phyloP scores from a whole-genome alignment of 805 yeast species.

The Saccharomycopsis sp. region DNA sequence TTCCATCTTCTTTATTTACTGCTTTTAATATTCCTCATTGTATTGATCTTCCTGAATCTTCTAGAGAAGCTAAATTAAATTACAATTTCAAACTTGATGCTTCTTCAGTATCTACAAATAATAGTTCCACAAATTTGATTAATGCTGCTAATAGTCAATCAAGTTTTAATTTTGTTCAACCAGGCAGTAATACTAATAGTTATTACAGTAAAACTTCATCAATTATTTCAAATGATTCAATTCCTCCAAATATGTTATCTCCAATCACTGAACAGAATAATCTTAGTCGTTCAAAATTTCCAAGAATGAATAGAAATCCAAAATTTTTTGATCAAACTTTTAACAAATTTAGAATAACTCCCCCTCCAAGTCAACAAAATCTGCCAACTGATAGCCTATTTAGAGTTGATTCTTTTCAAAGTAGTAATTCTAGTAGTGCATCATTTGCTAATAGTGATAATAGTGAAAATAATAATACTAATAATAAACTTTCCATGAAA shows the following conservation, averaged over 20 bases:
- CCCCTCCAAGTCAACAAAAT: not conserved
- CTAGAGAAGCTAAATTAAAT: not conserved
- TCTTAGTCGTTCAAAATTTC: not conserved
- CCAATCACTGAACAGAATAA: not conserved
- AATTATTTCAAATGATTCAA: not conserved
- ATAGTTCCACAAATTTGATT: no score
- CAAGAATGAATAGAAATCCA: not conserved
- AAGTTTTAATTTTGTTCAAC: no score
- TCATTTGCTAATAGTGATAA: not conserved
- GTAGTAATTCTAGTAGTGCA: not conserved
- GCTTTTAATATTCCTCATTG: constrained; percentile 3
- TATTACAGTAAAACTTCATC: not conserved
- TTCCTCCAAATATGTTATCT: not conserved
- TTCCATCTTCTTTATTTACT: constrained; percentile 4
- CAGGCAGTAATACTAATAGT: no score
- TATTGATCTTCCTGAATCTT: not conserved
- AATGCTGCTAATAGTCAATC: no score
- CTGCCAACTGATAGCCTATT: not conserved
- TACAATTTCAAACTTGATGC: constrained; percentile 6
- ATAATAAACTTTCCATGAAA: not conserved
- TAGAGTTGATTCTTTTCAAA: not conserved
- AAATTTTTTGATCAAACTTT: no score
- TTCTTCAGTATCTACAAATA: no score
- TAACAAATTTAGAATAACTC: not conserved
- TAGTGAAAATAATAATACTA: not conserved